Base-by-base conservation (phyloP, 2,329 filamentous ascomycete genomes). In the Fusarium sp. region DNA sequence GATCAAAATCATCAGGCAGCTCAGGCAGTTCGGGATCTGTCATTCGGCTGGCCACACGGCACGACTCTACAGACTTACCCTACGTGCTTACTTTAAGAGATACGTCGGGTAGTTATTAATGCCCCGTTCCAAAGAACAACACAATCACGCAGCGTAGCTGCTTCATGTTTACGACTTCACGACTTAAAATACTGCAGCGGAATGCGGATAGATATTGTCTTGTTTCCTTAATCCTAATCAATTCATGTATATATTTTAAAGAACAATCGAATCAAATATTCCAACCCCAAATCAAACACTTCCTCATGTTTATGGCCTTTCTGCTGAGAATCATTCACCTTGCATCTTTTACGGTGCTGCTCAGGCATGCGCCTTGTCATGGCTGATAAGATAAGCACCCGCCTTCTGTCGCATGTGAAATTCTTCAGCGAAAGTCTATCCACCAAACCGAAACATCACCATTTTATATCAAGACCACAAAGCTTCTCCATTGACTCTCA, bases 41-140 rank as follows among this genome's bases (percentile, higher is more conserved):
- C 6, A 85, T 87, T 43, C 80, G 84, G 9, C 76, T 87, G 30
- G 80, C 83, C 14, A 82, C 77, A 33, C 70, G 68, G 14, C 75
- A 79, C 5, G 78, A 80, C 28, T 61, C 67, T 8, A 73, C 71
- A 33, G 71, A 72, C 11, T 65, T 79, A 6, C 78, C 78, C 4
- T 83, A 82, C 59, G 76, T 82, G 15, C 72, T 83, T 39, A 77
- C 75, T 32, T 60, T 80, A 43, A 66, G 72, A 37, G 70, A 75
- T 8, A 78, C 77, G n/a, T 55, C 72, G 6, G 77, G 73, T 22
- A 78, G 74, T 24, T 67, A 73, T 40, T 72, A 46, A 66, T 24
- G 43, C 32, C 22, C 30, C 28, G 37, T 20, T 61, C 52, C 45
- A 50, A 35, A 53, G 46, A 24, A 41, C 49, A 50, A 47, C 35